phyloP scores from a whole-genome alignment of 345 rosid species.

The Cardiospermum halicacabum region DNA sequence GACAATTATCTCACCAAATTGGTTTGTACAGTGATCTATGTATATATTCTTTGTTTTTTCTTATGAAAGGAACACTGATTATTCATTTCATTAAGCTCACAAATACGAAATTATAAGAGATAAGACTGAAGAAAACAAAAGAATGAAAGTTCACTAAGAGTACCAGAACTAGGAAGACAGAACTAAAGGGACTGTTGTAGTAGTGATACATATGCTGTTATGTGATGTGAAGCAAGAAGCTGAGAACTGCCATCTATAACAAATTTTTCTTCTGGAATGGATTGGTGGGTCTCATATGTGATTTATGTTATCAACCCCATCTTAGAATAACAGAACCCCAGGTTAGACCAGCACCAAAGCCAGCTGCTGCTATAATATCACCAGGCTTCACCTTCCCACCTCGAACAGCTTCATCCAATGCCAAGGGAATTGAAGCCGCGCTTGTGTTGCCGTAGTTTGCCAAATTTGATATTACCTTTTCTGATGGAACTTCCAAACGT shows the following conservation, averaged over 20 bases:
- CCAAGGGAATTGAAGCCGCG: slow-evolving; percentile 88
- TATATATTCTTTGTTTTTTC: background rate
- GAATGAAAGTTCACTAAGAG: slow-evolving; percentile 20
- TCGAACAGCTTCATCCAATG: slow-evolving; percentile 88
- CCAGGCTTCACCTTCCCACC: slow-evolving; percentile 82
- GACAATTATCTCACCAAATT: background rate
- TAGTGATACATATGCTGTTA: slow-evolving; percentile 10
- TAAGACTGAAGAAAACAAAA: slow-evolving; percentile 7
- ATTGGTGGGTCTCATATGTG: slow-evolving; percentile 16
- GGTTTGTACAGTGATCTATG: background rate
- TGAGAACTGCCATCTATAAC: slow-evolving; percentile 10
- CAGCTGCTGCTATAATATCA: slow-evolving; percentile 70
- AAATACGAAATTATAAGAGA: background rate
- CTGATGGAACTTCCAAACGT: slow-evolving; percentile 72
- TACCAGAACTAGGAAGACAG: slow-evolving; percentile 12
- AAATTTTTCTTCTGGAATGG: slow-evolving; percentile 5
- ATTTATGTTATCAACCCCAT: slow-evolving; percentile 70
- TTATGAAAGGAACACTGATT: too few species aligned
- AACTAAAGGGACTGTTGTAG: slow-evolving; percentile 12
- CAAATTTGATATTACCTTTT: slow-evolving; percentile 73
- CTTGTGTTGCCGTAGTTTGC: slow-evolving; percentile 92
- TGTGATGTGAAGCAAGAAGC: slow-evolving; percentile 8
- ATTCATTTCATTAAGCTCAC: background rate
- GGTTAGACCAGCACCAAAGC: slow-evolving; percentile 94
- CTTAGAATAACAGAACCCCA: slow-evolving; percentile 89